A percentile compares a stretch with the other conserved stretches of the same genome.
phyloP scores from a whole-genome alignment of 163 green algal genomes.

The Chlamydomonas reinhardtii region DNA sequence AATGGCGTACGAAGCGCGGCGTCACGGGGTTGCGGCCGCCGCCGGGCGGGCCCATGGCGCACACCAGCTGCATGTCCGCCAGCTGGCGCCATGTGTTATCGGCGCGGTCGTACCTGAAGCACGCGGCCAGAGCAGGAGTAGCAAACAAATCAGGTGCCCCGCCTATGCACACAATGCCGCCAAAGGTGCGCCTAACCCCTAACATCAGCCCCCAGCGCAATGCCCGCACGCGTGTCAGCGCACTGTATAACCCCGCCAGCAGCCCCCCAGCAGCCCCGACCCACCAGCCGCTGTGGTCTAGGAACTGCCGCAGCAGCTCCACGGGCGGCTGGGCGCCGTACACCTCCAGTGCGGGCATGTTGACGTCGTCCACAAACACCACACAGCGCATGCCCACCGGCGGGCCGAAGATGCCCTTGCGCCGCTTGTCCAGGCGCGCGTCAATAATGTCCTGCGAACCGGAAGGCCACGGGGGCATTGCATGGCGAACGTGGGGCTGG shows the following conservation, averaged over 20 bases:
- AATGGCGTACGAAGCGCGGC: constrained; percentile 71
- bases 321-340: constrained; percentile 83
- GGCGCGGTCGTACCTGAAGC: constrained; percentile 59
- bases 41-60: constrained; percentile 77
- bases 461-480: too few relatives aligned
- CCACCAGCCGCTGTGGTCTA: constrained; percentile 79
- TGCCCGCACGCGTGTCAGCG: too few relatives aligned
- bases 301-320: constrained; percentile 79
- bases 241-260: too few relatives aligned
- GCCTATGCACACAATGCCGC: too few relatives aligned
- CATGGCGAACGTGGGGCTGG: too few relatives aligned
- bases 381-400: constrained; percentile 66
- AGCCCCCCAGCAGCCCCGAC: background rate
- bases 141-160: too few relatives aligned
- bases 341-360: constrained; percentile 77
- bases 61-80: constrained; percentile 75
- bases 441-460: constrained; percentile 84
- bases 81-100: constrained; percentile 71
- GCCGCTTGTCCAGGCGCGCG: constrained; percentile 76
- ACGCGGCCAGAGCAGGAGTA: too few relatives aligned
- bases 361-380: constrained; percentile 80
- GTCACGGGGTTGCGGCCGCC: constrained; percentile 75
- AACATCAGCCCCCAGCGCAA: too few relatives aligned
- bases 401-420: constrained; percentile 73
- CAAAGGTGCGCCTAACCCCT: too few relatives aligned